Percentiles rank a stretch among this genome's conserved stretches.
Conservation (phyloP, 495 filamentous ascomycete species). For the Recurvomyces mirabilis region DNA sequence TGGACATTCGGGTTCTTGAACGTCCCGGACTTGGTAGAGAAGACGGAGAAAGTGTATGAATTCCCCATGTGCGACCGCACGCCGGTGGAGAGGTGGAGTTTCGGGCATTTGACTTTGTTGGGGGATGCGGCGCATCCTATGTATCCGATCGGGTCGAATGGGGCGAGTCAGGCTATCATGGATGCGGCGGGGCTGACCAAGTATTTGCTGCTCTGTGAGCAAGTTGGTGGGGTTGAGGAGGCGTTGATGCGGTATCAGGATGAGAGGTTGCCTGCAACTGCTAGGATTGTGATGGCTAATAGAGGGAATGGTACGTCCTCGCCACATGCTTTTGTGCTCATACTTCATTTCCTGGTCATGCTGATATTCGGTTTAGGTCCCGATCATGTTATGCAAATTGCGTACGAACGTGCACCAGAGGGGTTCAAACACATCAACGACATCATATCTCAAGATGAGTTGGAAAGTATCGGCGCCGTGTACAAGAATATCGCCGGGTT, state of each 20-base stretch:
- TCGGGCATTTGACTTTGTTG: slow-evolving; percentile 34
- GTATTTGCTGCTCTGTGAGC: not conserved
- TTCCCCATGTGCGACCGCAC: slow-evolving; percentile 22
- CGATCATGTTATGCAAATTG: slow-evolving; percentile 19
- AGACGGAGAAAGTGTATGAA: not conserved
- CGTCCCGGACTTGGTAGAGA: not conserved
- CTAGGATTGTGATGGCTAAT: slow-evolving; percentile 19
- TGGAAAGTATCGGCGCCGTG: slow-evolving; percentile 9
- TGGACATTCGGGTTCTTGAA: not conserved
- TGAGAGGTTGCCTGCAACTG: slow-evolving; percentile 13
- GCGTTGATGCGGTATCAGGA: slow-evolving; percentile 15
- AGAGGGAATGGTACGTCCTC: slow-evolving; percentile 9
- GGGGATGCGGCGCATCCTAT: slow-evolving; percentile 41
- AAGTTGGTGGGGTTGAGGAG: not conserved
- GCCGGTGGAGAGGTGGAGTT: not conserved
- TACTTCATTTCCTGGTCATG: no score
- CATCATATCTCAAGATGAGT: slow-evolving; percentile 16
- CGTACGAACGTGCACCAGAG: slow-evolving; percentile 14
- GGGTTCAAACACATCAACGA: slow-evolving; percentile 19
- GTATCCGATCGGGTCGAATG: slow-evolving; percentile 17
- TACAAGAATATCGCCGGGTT: slow-evolving; percentile 20
- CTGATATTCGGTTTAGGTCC: slow-evolving; percentile 9
- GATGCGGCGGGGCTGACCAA: slow-evolving; percentile 10
- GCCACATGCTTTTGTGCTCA: no score
- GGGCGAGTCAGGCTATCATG: slow-evolving; percentile 15